Evolutionary conservation across 2,329 filamentous ascomycete genomes (phyloP).

Genomic region (Scedosporium boydii): DNA sequence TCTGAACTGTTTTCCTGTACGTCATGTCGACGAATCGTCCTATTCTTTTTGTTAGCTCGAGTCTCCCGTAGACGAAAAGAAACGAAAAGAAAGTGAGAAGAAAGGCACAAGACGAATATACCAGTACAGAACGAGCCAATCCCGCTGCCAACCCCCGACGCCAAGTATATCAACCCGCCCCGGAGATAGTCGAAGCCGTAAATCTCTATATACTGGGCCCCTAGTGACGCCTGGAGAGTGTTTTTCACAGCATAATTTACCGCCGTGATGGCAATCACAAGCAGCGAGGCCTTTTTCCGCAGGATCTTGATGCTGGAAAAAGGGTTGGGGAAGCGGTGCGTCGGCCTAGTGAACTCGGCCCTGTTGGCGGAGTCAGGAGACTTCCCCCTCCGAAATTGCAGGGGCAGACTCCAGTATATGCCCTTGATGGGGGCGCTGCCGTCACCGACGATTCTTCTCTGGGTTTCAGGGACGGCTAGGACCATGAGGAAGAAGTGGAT

Average conservation of each 20-base stretch:
- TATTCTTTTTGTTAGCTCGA: too few relatives aligned
- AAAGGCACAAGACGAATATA: background rate
- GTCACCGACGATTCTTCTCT: slow-evolving; percentile 45
- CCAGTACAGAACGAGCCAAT: background rate
- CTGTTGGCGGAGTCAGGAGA: background rate
- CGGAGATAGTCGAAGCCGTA: slow-evolving; percentile 11
- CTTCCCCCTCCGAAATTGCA: background rate
- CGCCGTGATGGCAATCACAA: slow-evolving; percentile 9
- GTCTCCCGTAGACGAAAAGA: too few relatives aligned
- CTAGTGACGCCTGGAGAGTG: slow-evolving; percentile 6
- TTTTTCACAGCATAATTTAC: slow-evolving; percentile 11
- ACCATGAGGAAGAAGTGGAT: slow-evolving; percentile 37
- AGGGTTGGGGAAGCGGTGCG: slow-evolving; percentile 10
- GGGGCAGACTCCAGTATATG: background rate
- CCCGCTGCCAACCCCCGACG: slow-evolving; percentile 7
- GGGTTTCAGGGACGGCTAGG: slow-evolving; percentile 44
- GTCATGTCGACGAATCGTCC: background rate
- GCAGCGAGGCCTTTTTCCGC: slow-evolving; percentile 1
- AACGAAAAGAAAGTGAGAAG: too few relatives aligned
- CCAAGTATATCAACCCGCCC: slow-evolving; percentile 11
- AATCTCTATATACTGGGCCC: slow-evolving; percentile 8
- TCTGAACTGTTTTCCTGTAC: background rate
- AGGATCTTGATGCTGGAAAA: slow-evolving; percentile 10
- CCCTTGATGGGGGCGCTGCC: slow-evolving; percentile 16
- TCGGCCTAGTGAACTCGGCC: background rate